Evolutionary conservation across 2,329 filamentous ascomycete species (phyloP).

Genomic region (Colletotrichum karsti): DNA sequence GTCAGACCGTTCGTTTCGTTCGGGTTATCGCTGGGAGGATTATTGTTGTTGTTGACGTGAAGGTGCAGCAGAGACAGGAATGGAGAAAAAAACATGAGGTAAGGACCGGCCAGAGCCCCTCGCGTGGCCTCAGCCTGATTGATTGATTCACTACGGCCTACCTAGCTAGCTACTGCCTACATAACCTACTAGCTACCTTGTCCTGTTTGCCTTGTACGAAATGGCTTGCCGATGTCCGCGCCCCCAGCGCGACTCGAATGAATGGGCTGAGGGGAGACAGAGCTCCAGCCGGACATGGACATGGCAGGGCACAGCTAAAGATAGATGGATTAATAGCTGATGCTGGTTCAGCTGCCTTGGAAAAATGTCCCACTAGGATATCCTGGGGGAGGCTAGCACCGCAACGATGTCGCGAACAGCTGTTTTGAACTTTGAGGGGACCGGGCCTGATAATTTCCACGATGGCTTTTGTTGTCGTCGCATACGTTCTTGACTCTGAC

Average conservation of each 20-base stretch:
- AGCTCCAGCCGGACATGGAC: not conserved
- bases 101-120: not conserved
- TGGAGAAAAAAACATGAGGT: slow-evolving; percentile 1
- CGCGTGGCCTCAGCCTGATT: slow-evolving; percentile 22
- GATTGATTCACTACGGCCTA: slow-evolving; percentile 3
- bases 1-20: not conserved
- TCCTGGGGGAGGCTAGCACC: not conserved
- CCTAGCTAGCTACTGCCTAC: not conserved
- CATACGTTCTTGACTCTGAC: too few relatives aligned
- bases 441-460: too few relatives aligned
- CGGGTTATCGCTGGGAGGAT: not conserved
- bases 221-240: slow-evolving; percentile 9
- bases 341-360: slow-evolving; percentile 5
- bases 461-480: not conserved
- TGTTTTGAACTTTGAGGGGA: too few relatives aligned
- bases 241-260: not conserved
- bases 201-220: slow-evolving; percentile 6
- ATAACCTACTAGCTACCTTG: slow-evolving; percentile 1
- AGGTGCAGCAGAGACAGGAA: not conserved
- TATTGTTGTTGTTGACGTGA: not conserved
- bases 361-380: not conserved
- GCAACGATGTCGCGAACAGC: not conserved
- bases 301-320: not conserved
- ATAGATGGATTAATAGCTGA: not conserved
- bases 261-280: not conserved